Conservation (phyloP, 352 stramenopile species). For the Phytophthora cryptogea region DNA sequence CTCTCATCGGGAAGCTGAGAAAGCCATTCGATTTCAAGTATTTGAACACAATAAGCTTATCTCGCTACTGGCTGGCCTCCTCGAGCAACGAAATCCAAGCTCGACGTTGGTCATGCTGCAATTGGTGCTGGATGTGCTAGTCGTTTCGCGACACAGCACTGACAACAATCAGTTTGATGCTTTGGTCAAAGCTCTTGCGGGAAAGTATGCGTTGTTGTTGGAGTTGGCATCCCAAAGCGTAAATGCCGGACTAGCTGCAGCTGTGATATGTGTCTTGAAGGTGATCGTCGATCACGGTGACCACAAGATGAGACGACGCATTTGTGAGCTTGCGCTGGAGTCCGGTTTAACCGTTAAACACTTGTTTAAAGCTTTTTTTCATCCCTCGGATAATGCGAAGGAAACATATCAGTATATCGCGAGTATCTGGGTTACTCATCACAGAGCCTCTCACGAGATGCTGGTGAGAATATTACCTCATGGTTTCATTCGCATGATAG, state of each 20-base stretch:
- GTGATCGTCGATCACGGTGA: conserved; percentile 76
- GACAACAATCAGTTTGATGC: conserved; percentile 79
- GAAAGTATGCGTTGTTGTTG: conserved; percentile 53
- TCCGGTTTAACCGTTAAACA: conserved; percentile 59
- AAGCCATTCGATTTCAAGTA: conserved; percentile 57
- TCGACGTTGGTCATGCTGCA: conserved; percentile 64
- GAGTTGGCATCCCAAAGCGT: conserved; percentile 49
- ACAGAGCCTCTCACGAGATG: conserved; percentile 76
- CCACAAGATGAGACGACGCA: conserved; percentile 52
- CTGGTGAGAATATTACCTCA: conserved; percentile 62
- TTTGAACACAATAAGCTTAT: conserved; percentile 73
- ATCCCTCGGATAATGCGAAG: conserved; percentile 53
- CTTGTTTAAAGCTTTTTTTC: conserved; percentile 76
- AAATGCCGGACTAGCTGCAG: conserved; percentile 62
- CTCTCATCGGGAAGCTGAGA: conserved; percentile 51
- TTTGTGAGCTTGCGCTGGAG: conserved; percentile 76
- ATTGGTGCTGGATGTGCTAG: conserved; percentile 64
- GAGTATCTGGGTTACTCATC: conserved; percentile 79
- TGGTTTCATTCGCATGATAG: conserved; percentile 82
- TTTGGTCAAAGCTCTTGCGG: conserved; percentile 67
- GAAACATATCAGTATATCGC: conserved; percentile 77
- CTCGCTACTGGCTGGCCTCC: conserved; percentile 49
- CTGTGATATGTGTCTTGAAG: conserved; percentile 67
- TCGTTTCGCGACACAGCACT: conserved; percentile 62
- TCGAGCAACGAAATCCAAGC: conserved; percentile 54